Evolutionary conservation across 306 rosid species (phyloP), one percentile per base, ranked within the genome.

Genomic region (Oxytropis ochrocephala): DNA sequence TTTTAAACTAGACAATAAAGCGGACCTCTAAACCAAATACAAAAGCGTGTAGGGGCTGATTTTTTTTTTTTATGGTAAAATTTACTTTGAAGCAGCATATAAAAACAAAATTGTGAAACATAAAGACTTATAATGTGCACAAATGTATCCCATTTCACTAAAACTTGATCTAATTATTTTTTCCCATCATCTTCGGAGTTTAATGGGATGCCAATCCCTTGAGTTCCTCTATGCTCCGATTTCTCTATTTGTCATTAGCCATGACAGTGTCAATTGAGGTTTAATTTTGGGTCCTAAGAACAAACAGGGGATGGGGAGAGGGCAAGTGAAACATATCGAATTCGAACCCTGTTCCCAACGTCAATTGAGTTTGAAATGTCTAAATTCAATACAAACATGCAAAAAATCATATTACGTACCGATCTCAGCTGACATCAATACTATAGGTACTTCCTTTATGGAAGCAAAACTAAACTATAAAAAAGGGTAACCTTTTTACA

Each of bases 391-490:
- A 16, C 51, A 58, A 78, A 72, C 78, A 72, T n/a, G 38, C 75
- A 38, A 67, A 51, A 51, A 78, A 66, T 49, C 60, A 67, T 51
- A 71, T 56, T 72, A 59, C 12, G 14, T 47, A 57, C 30, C 61
- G 64, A 70, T 70, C 66, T 69, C 72, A 61, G 18, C 57, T 27
- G 11, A 63, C 77, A 77, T 35, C 64, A 74, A 61, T 50, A 27
- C 43, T 67, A 60, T 36, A 38, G 58, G 58, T 54, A 21, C 64
- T 16, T 60, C 52, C 11, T 33, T 38, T 42, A 36, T 7, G 29
- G 74, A 64, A 64, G 73, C 36, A 7, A 64, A 73, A 64, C 50
- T 5, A 41, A 27, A 38, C 39, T 59, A 19, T n/a, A 58, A 54
- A 36, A 36, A 47, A 27, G 53, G 60, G 61, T 30, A 9, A 54